Evolutionary conservation across 257 asterid genomes (phyloP).

Genomic region (Lantana camara): DNA sequence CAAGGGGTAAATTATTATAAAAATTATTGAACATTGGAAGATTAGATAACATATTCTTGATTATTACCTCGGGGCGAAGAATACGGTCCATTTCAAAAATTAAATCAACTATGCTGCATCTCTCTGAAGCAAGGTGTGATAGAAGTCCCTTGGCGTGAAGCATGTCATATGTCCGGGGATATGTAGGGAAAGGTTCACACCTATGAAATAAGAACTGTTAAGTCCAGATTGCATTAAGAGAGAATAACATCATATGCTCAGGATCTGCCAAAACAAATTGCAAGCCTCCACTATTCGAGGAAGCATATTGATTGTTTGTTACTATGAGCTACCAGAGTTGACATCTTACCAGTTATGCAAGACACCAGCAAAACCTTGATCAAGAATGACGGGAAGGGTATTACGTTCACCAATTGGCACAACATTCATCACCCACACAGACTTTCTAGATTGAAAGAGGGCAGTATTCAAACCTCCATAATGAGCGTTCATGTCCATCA

Average conservation of each 20-base stretch:
- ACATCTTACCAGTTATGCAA: slow-evolving; percentile 79
- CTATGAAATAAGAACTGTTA: slow-evolving; percentile 37
- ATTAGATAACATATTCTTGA: not conserved
- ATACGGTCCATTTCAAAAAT: slow-evolving; percentile 91
- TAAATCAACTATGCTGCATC: slow-evolving; percentile 62
- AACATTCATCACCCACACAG: slow-evolving; percentile 95
- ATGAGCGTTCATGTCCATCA: slow-evolving; percentile 93
- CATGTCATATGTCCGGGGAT: slow-evolving; percentile 94
- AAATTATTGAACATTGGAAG: not conserved
- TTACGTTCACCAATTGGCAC: slow-evolving; percentile 70
- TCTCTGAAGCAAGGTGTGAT: slow-evolving; percentile 52
- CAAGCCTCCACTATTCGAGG: too few relatives aligned
- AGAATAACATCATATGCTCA: not conserved
- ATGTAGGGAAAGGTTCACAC: slow-evolving; percentile 97
- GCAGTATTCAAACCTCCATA: slow-evolving; percentile 87
- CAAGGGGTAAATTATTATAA: not conserved
- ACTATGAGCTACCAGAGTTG: slow-evolving; percentile 4
- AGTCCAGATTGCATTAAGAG: slow-evolving; percentile 5
- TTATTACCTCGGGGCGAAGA: slow-evolving; percentile 89
- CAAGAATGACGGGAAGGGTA: slow-evolving; percentile 77
- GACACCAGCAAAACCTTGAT: slow-evolving; percentile 80
- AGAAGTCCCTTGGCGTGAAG: slow-evolving; percentile 81
- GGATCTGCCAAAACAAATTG: slow-evolving; percentile 2
- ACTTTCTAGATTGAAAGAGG: slow-evolving; percentile 66
- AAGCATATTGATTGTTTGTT: too few relatives aligned